Percentiles rank a stretch among this genome's conserved stretches.
phyloP scores from a whole-genome alignment of 139 green algal species.

The Closterium sp. region DNA sequence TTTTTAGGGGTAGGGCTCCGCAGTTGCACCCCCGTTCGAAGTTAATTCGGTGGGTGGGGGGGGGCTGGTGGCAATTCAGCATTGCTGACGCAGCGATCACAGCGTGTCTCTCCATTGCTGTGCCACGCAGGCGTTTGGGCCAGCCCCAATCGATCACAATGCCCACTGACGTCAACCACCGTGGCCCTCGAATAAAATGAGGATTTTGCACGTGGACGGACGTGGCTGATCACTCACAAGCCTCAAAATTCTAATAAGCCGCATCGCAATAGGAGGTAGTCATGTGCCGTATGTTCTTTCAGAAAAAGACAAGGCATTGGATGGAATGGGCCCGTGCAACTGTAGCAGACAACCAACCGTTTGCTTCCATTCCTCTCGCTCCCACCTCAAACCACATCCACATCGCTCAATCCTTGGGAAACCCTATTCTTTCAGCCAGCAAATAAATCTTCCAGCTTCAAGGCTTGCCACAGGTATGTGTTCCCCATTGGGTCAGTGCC shows the following conservation, averaged over 20 bases:
- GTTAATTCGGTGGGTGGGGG: neutral
- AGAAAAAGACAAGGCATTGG: neutral
- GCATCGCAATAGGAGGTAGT: neutral
- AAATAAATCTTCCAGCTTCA: neutral
- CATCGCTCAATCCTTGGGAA: neutral
- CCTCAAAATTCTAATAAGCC: neutral
- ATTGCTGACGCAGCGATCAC: neutral
- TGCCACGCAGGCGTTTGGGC: neutral
- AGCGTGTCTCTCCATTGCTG: neutral
- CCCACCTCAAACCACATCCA: neutral
- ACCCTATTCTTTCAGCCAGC: neutral
- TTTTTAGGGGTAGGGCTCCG: too few species aligned
- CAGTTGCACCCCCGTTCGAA: neutral
- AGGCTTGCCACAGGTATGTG: neutral
- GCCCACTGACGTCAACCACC: neutral
- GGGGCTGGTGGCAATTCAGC: neutral
- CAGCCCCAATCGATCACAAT: neutral
- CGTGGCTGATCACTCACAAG: neutral
- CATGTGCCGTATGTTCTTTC: neutral
- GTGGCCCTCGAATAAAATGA: neutral
- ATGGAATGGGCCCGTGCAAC: neutral
- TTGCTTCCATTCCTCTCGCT: neutral
- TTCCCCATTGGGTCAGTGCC: neutral
- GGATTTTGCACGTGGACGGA: neutral
- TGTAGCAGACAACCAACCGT: neutral